Evolutionary conservation across 306 rosid species (phyloP).

Genomic region (Cicer pinnatifidum): DNA sequence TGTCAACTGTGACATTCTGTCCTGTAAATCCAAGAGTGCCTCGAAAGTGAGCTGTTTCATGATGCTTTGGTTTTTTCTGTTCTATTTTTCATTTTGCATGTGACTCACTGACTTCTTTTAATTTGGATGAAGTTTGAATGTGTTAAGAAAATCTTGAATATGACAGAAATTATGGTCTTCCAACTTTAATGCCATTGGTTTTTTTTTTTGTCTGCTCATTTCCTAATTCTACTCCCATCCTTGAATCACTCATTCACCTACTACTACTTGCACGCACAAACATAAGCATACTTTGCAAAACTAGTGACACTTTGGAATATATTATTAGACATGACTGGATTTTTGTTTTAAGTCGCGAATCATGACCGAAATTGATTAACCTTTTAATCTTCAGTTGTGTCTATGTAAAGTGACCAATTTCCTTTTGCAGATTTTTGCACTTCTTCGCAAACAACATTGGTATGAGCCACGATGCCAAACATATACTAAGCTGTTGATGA

Average conservation of each 20-base stretch:
- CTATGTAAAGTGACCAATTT: slow-evolving; percentile 15
- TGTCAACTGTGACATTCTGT: slow-evolving; percentile 8
- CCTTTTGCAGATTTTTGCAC: slow-evolving; percentile 67
- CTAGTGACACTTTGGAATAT: slow-evolving; percentile 1
- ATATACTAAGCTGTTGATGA: slow-evolving; percentile 73
- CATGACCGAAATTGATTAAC: neutral
- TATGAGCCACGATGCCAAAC: slow-evolving; percentile 86
- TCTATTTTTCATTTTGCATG: neutral
- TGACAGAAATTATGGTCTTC: neutral
- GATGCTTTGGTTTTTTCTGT: slow-evolving; percentile 10
- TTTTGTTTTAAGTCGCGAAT: slow-evolving; percentile 21
- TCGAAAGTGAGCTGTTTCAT: neutral
- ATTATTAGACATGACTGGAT: neutral
- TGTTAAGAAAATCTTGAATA: slow-evolving; percentile 18
- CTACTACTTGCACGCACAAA: neutral
- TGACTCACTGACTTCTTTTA: neutral
- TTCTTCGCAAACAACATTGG: slow-evolving; percentile 87
- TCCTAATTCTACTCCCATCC: slow-evolving; percentile 1
- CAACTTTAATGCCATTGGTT: neutral
- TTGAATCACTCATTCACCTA: slow-evolving; percentile 4
- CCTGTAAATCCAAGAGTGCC: neutral
- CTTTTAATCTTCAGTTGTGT: slow-evolving; percentile 19
- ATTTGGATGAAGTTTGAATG: slow-evolving; percentile 5
- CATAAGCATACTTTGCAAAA: slow-evolving; percentile 6
- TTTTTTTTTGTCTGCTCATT: slow-evolving; percentile 19